Conservation (phyloP, 2,329 filamentous ascomycete species). For the Neonectria neomacrospora region DNA sequence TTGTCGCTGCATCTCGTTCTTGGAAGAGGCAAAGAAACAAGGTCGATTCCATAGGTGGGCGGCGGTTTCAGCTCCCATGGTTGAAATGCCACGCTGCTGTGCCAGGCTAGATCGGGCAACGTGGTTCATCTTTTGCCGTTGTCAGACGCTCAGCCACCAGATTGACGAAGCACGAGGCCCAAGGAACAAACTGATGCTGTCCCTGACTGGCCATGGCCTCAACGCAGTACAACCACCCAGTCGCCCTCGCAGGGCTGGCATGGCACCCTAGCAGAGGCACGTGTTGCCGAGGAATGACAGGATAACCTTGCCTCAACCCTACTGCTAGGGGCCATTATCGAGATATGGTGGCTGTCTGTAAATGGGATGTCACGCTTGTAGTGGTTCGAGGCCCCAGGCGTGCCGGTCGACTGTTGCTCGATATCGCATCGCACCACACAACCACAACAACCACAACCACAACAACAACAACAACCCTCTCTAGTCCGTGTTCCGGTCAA, state of each 20-base stretch:
- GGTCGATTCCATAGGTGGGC: constrained; percentile 8
- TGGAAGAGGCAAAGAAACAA: constrained; percentile 16
- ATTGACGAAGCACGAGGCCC: constrained; percentile 31
- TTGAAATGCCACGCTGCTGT: constrained; percentile 14
- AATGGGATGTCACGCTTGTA: constrained; percentile 20
- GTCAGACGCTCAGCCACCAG: constrained; percentile 33
- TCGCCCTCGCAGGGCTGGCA: constrained; percentile 17
- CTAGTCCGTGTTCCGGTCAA: constrained; percentile 2
- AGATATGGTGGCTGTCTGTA: constrained; percentile 16
- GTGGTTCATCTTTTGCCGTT: constrained; percentile 25
- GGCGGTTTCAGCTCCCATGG: constrained; percentile 10
- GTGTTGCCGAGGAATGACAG: constrained; percentile 23
- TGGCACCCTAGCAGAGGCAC: constrained; percentile 12
- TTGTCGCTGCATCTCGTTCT: constrained; percentile 23
- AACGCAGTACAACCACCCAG: constrained; percentile 13
- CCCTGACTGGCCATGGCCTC: constrained; percentile 9
- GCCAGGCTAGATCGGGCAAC: constrained; percentile 20
- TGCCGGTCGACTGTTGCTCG: not conserved
- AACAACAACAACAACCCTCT: not conserved
- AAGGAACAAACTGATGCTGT: constrained; percentile 25
- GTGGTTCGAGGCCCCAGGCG: constrained; percentile 20
- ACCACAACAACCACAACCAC: not conserved
- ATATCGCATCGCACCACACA: constrained; percentile 15
- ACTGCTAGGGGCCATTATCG: not conserved
- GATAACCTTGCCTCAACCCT: not conserved